These are phyloP conservation scores for Ceriops tagal DNA, from an alignment of 345 rosid species.

Conservation along the genomic window DNA sequence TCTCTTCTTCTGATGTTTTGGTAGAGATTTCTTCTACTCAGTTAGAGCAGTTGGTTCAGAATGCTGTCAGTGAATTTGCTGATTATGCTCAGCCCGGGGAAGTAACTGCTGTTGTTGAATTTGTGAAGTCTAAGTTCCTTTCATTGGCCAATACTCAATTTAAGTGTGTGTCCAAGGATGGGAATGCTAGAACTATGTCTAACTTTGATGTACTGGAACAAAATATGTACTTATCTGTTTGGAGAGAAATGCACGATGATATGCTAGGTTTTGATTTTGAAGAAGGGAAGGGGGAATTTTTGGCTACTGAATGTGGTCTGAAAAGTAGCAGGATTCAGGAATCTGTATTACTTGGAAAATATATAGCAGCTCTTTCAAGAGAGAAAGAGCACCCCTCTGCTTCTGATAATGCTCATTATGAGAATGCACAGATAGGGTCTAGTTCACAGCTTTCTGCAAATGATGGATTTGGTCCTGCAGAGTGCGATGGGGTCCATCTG, in stretches of 20 bases:
- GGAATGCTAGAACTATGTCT: slow-evolving; percentile 33
- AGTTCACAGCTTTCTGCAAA: slow-evolving; percentile 29
- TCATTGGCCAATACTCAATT: slow-evolving; percentile 37
- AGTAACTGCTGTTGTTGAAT: slow-evolving; percentile 49
- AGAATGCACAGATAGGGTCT: slow-evolving; percentile 27
- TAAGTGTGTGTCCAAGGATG: slow-evolving; percentile 38
- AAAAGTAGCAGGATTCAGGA: slow-evolving; percentile 35
- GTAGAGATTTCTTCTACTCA: slow-evolving; percentile 38
- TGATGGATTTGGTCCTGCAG: slow-evolving; percentile 71
- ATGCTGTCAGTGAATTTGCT: slow-evolving; percentile 41
- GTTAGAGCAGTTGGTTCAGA: slow-evolving; percentile 42
- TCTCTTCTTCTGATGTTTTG: slow-evolving; percentile 31
- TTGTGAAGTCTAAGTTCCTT: slow-evolving; percentile 49
- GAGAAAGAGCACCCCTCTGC: slow-evolving; percentile 41
- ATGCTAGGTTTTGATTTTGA: slow-evolving; percentile 20
- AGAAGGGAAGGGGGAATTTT: slow-evolving; percentile 22
- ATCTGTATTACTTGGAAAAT: slow-evolving; percentile 46
- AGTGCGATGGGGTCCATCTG: slow-evolving; percentile 81
- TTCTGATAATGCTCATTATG: slow-evolving; percentile 37
- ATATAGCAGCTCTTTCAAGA: slow-evolving; percentile 46
- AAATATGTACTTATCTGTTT: slow-evolving; percentile 47
- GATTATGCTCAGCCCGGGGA: slow-evolving; percentile 40
- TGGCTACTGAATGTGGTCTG: slow-evolving; percentile 31
- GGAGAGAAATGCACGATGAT: slow-evolving; percentile 36
- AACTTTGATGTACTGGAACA: slow-evolving; percentile 57